These are phyloP conservation scores for Austroboletus eburneus DNA, from an alignment of 768 basidiomycete genomes.

Conservation along the genomic window DNA sequence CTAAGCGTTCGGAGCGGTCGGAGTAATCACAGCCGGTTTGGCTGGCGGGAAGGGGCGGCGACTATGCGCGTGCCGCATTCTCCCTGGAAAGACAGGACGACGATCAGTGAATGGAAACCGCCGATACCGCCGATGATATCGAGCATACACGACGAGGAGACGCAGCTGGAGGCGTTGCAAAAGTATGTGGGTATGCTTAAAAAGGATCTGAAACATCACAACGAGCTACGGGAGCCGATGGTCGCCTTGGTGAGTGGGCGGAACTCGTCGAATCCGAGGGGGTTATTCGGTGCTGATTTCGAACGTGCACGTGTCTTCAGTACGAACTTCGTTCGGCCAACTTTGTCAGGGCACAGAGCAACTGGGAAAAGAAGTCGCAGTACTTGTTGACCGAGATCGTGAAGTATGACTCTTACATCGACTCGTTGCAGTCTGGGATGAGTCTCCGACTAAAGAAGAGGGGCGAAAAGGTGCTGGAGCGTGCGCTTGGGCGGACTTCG, in stretches of 20 bases:
- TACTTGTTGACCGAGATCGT: constrained; percentile 88
- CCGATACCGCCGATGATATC: constrained; percentile 80
- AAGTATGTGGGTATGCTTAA: constrained; percentile 76
- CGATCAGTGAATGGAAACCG: constrained; percentile 92
- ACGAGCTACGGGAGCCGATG: constrained; percentile 82
- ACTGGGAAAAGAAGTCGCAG: constrained; percentile 92
- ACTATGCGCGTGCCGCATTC: constrained; percentile 64
- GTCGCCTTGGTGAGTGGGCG: constrained; percentile 52
- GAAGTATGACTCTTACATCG: constrained; percentile 94
- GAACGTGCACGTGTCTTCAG: constrained; percentile 23
- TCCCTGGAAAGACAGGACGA: constrained; percentile 72
- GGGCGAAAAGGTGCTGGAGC: constrained; percentile 79
- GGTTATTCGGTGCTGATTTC: no score
- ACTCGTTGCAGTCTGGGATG: constrained; percentile 83
- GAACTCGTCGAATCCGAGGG: not conserved
- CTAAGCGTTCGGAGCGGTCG: constrained; percentile 73
- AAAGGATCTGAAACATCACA: constrained; percentile 78
- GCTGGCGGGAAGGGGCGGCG: constrained; percentile 62
- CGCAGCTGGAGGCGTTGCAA: constrained; percentile 83
- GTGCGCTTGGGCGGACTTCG: constrained; percentile 46
- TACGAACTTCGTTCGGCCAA: constrained; percentile 77
- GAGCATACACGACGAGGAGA: constrained; percentile 88
- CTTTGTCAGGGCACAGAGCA: constrained; percentile 70
- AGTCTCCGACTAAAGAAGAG: constrained; percentile 80
- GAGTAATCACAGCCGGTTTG: constrained; percentile 70